Evolutionary conservation across 805 yeast species (phyloP).

Genomic region (Cyberlindnera mississippiensis): DNA sequence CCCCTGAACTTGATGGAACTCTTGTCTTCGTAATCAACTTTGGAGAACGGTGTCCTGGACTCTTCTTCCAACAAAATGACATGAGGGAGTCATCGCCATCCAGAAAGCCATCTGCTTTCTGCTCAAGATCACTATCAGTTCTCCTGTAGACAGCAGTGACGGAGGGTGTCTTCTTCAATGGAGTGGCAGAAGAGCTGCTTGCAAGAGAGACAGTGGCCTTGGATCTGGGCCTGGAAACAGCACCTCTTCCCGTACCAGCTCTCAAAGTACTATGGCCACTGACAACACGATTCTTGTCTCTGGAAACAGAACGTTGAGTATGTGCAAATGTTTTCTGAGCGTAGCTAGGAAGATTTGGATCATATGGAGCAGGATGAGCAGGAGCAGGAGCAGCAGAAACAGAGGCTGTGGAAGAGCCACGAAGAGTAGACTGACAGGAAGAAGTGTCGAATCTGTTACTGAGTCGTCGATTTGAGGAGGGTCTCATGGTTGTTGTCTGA

Average conservation of each 20-base stretch:
- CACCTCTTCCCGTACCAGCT: conserved; percentile 8
- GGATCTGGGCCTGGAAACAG: conserved; percentile 11
- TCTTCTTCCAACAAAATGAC: conserved; percentile 7
- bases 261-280: conserved; percentile 2
- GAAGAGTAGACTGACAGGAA: no score
- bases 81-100: not conserved
- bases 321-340: conserved; percentile 9
- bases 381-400: no score
- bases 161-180: conserved; percentile 9
- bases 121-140: not conserved
- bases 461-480: conserved; percentile 2
- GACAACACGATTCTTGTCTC: not conserved
- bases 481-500: conserved; percentile 6
- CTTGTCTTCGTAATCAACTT: conserved; percentile 10
- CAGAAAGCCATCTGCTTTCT: not conserved
- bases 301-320: conserved; percentile 2
- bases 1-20: no score
- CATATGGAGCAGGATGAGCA: no score
- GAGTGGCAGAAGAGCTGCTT: not conserved
- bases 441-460: not conserved
- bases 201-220: no score
- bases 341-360: conserved; percentile 10
- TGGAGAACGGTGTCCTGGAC: conserved; percentile 16
- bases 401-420: no score
- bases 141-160: conserved; percentile 9